Base-by-base conservation (phyloP, 768 basidiomycete genomes). In the Albatrellus ellisii region DNA sequence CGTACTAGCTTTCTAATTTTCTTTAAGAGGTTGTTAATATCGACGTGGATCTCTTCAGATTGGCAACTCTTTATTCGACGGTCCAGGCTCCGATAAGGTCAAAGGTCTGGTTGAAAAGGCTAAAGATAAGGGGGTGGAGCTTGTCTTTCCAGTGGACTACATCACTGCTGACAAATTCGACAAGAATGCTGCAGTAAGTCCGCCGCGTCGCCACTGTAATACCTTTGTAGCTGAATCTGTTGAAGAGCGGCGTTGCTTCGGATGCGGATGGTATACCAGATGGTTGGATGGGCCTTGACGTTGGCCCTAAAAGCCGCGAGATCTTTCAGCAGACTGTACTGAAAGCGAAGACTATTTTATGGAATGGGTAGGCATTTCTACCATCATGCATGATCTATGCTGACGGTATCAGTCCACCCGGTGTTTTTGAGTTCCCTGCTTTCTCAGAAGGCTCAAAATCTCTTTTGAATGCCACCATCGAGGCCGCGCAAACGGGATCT, bases 91-190 rank as follows among this genome's bases (percentile, higher is more conserved):
- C 15, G 72, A 83, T 59, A 92, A 95, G 62, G 94, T 97, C 36
- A 62, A 64, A 7, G 68, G 57, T 7, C 75, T 99, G 37, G 71
- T 97, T 43, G 85, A 85, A 59, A 95, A 97, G 69, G 94, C 94
- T 32, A 81, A 86, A 67, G 67, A 71, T 59, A 89, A 92, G 63
- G 76, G 80, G 52, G 85, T 99, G 67, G 80, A 95, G 63, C 65
- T 98, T 44, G 88, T 97, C 43, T 90, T 98, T 71, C 94, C 95
- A 15, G 72, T 90, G 41, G 94, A 99, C 65, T 94, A 80, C 62
- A 64, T 98, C 53, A 97, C 79, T 14, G 94, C 82, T 26, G 89
- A 97, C 62, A 92, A 94, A 60, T 98, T 97, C 54, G 81, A 78
- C 65, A 91, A 92, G 64, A 73, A 94, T 50, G 92, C 95, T 26